These are phyloP conservation scores for Micromonas pusilla DNA, from an alignment of 139 green algal genomes.

Conservation along the genomic window DNA sequence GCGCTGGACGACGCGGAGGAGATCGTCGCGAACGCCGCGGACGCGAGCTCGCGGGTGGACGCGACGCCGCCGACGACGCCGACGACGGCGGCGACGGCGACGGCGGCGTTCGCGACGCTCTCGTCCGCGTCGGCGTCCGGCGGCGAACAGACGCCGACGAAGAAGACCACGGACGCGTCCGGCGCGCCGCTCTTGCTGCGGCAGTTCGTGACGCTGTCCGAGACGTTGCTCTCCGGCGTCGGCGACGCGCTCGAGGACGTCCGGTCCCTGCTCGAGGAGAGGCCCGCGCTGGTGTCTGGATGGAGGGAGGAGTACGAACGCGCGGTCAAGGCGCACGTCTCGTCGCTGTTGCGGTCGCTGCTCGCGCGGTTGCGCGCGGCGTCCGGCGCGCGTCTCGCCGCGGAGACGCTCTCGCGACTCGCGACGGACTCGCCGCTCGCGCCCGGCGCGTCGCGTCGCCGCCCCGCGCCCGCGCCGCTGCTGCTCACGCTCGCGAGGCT, in stretches of 20 bases:
- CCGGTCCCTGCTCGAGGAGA: background rate
- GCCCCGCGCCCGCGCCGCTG: background rate
- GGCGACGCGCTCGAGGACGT: background rate
- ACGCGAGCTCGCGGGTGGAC: background rate
- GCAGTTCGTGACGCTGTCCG: background rate
- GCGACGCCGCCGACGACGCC: background rate
- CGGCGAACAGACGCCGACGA: too few relatives aligned
- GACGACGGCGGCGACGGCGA: background rate
- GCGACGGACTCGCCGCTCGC: background rate
- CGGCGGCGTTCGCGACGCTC: background rate
- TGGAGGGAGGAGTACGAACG: conserved; percentile 16
- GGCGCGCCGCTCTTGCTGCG: background rate
- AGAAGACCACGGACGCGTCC: background rate
- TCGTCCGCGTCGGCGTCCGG: too few relatives aligned
- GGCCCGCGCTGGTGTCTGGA: background rate
- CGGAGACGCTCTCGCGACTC: background rate
- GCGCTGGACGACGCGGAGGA: background rate
- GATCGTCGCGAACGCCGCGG: background rate
- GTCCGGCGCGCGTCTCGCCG: conserved; percentile 8
- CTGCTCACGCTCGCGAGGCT: background rate
- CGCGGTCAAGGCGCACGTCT: background rate
- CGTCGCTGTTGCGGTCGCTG: too few relatives aligned
- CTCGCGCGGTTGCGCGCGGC: too few relatives aligned
- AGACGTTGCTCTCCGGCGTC: background rate
- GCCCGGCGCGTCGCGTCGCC: background rate